phyloP scores from a whole-genome alignment of 2,329 filamentous ascomycete species.

The Pseudopyrenochaeta lycopersici region DNA sequence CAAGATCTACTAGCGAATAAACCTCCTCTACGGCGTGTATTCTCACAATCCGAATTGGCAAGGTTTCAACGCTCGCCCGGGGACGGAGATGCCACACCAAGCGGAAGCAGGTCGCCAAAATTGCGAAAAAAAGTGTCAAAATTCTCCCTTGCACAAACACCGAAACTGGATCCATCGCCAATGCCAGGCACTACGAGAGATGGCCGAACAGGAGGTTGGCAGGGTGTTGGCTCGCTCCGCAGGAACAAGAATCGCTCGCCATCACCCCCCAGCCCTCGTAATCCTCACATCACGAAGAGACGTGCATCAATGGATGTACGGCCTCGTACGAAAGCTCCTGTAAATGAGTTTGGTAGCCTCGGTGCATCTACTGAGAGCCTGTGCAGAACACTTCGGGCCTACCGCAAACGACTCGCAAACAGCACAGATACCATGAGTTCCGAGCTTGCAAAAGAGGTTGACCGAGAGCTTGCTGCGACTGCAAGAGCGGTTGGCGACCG shows the following conservation, averaged over 20 bases:
- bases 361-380: constrained; percentile 62
- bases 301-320: constrained; percentile 62
- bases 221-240: constrained; percentile 29
- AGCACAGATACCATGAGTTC: constrained; percentile 56
- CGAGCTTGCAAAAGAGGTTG: constrained; percentile 62
- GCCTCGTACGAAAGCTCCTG: constrained; percentile 54
- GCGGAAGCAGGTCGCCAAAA: constrained; percentile 58
- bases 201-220: constrained; percentile 22
- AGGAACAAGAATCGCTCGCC: constrained; percentile 52
- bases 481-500: constrained; percentile 55
- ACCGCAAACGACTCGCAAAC: constrained; percentile 65
- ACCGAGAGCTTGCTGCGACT: constrained; percentile 64
- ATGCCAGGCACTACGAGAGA: constrained; percentile 37
- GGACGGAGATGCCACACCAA: constrained; percentile 42
- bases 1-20: constrained; percentile 54
- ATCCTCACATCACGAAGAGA: constrained; percentile 48
- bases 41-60: constrained; percentile 87
- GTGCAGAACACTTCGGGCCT: constrained; percentile 65
- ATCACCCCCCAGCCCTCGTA: constrained; percentile 51
- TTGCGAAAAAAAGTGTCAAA: constrained; percentile 66
- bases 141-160: constrained; percentile 57
- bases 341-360: constrained; percentile 46
- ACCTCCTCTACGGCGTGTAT: constrained; percentile 81
- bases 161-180: constrained; percentile 55
- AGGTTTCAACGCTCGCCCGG: constrained; percentile 71